Percentiles rank a stretch among this genome's conserved stretches.
These are phyloP conservation scores for Chrysosporium keratinophilum DNA, from an alignment of 2,329 filamentous ascomycete genomes.

Conservation along the genomic window DNA sequence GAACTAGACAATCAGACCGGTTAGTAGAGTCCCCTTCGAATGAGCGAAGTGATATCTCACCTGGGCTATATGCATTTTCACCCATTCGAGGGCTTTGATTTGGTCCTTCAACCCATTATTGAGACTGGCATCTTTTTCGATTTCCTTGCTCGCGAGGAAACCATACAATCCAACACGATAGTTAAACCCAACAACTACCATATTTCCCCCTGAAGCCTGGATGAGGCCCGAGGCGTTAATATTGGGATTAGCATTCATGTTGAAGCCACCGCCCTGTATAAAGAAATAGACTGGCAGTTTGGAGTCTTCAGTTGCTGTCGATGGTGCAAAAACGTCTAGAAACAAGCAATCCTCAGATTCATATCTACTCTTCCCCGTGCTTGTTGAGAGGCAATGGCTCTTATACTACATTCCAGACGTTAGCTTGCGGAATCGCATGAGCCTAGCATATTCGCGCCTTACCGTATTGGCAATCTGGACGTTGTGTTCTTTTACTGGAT, in stretches of 20 bases:
- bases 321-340: constrained; percentile 34
- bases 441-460: constrained; percentile 14
- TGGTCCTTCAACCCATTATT: constrained; percentile 66
- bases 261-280: constrained; percentile 55
- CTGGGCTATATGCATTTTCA: constrained; percentile 51
- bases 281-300: constrained; percentile 56
- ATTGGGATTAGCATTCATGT: constrained; percentile 48
- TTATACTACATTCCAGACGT: constrained; percentile 27
- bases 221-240: constrained; percentile 54
- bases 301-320: constrained; percentile 27
- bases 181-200: constrained; percentile 63
- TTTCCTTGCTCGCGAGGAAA: constrained; percentile 54
- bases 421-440: not conserved
- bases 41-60: constrained; percentile 20
- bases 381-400: constrained; percentile 55
- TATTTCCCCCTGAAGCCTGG: constrained; percentile 46
- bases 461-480: constrained; percentile 49
- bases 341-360: constrained; percentile 38
- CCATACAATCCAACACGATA: constrained; percentile 67
- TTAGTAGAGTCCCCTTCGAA: not conserved
- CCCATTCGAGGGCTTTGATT: constrained; percentile 58
- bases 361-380: constrained; percentile 49
- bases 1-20: constrained; percentile 38
- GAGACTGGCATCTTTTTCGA: constrained; percentile 41
- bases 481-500: constrained; percentile 42